Conservation (phyloP, 208 protist genomes). For the Crithidia acanthocephali region DNA sequence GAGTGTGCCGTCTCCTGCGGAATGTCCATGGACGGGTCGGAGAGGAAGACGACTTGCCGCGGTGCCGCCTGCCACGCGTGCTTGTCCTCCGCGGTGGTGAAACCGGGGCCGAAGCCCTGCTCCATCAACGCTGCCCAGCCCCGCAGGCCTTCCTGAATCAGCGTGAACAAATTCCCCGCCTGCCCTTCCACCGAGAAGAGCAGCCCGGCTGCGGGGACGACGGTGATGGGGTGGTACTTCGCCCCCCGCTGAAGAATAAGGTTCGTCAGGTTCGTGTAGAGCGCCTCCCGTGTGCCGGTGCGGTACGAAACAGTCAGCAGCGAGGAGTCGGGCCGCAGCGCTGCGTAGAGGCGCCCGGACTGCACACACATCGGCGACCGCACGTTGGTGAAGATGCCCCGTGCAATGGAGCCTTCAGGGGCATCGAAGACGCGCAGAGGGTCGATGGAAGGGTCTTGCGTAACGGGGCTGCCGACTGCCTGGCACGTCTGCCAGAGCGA, state of each 20-base stretch:
- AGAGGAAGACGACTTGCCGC: slow-evolving; percentile 34
- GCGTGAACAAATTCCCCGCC: slow-evolving; percentile 11
- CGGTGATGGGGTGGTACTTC: slow-evolving; percentile 39
- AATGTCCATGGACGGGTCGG: slow-evolving; percentile 20
- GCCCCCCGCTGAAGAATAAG: slow-evolving; percentile 21
- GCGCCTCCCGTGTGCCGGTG: slow-evolving; percentile 10
- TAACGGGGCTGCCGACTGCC: slow-evolving; percentile 18
- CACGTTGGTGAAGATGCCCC: slow-evolving; percentile 23
- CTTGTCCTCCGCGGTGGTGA: slow-evolving; percentile 11
- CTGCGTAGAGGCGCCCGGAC: slow-evolving; percentile 29
- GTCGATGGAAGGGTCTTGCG: slow-evolving; percentile 9
- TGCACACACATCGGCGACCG: slow-evolving; percentile 40
- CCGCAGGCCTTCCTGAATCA: slow-evolving; percentile 29
- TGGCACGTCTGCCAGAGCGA: slow-evolving; percentile 20
- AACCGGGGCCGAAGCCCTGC: slow-evolving; percentile 22
- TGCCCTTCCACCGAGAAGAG: slow-evolving; percentile 23
- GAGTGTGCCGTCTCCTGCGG: slow-evolving; percentile 18
- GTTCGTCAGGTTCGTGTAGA: slow-evolving; percentile 33
- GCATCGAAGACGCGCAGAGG: slow-evolving; percentile 25
- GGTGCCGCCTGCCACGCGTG: slow-evolving; percentile 19
- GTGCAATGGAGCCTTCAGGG: background rate
- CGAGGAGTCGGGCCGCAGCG: slow-evolving; percentile 18
- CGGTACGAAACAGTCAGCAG: slow-evolving; percentile 18
- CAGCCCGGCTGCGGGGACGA: slow-evolving; percentile 30
- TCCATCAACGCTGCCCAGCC: slow-evolving; percentile 18